Percentiles rank a stretch among this genome's conserved stretches.
Conservation (phyloP, 192 early-diverging fungal genomes). For the Umbelopsis isabellina region DNA sequence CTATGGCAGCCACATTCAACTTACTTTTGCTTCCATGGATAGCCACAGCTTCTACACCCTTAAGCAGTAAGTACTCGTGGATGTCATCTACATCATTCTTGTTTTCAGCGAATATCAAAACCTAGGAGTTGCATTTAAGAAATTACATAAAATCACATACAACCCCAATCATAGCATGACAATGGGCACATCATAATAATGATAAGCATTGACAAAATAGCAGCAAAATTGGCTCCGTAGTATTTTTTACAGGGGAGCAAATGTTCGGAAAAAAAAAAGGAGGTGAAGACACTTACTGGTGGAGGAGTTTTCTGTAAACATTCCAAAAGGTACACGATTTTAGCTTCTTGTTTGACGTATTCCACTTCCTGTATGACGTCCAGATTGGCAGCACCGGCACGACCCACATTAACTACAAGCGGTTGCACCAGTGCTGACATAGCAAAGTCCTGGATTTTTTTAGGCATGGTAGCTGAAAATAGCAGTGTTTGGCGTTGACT, state of each 20-base stretch:
- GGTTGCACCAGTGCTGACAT: conserved; percentile 85
- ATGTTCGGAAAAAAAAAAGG: not conserved
- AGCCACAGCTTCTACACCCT: conserved; percentile 92
- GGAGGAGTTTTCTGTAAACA: conserved; percentile 97
- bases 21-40: conserved; percentile 94
- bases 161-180: no score
- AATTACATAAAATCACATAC: no score
- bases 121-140: no score
- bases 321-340: conserved; percentile 92
- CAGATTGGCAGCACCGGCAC: conserved; percentile 94
- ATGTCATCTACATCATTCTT: conserved; percentile 99
- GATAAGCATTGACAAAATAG: no score
- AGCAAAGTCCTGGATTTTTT: conserved; percentile 98
- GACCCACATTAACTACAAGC: conserved; percentile 95
- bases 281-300: conserved; percentile 56
- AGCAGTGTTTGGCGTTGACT: conserved; percentile 95
- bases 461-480: conserved; percentile 89
- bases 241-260: not conserved
- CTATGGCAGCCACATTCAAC: conserved; percentile 8
- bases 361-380: conserved; percentile 98
- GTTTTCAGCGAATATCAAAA: conserved; percentile 97
- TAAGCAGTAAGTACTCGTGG: conserved; percentile 93
- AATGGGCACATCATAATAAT: no score
- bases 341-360: conserved; percentile 95
- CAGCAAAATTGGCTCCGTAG: no score